phyloP scores from a whole-genome alignment of 768 basidiomycete species.

The Mycena leptocephala region DNA sequence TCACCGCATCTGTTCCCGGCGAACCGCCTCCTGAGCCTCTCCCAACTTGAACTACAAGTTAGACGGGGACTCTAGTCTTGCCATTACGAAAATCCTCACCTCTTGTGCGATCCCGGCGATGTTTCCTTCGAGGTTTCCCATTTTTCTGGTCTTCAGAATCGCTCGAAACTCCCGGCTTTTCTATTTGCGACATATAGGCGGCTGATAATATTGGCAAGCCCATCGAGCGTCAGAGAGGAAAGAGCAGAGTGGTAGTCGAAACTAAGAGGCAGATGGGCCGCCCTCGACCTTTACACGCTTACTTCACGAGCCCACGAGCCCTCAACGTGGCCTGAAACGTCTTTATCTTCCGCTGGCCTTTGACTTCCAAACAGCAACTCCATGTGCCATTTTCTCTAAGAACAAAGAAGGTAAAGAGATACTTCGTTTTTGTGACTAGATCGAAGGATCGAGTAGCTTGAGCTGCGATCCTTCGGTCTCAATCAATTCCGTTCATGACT shows the following conservation, averaged over 20 bases:
- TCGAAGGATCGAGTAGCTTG: too few relatives aligned
- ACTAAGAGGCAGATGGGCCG: background rate
- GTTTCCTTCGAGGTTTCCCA: slow-evolving; percentile 3
- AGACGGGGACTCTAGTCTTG: background rate
- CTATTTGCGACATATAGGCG: slow-evolving; percentile 42
- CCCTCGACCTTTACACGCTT: background rate
- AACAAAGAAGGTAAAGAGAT: background rate
- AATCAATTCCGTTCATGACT: too few relatives aligned
- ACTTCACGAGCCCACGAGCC: background rate
- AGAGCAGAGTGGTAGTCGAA: background rate
- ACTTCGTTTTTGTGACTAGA: too few relatives aligned
- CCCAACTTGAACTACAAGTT: background rate
- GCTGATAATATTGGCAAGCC: slow-evolving; percentile 50
- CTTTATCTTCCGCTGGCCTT: slow-evolving; percentile 7
- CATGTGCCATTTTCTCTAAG: background rate
- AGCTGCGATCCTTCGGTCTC: too few relatives aligned
- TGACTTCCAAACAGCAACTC: too few relatives aligned
- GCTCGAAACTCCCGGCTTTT: background rate
- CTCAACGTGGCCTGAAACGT: slow-evolving; percentile 18
- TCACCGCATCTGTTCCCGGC: background rate
- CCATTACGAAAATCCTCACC: background rate
- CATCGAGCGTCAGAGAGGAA: slow-evolving; percentile 17
- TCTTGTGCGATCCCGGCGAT: slow-evolving; percentile 2
- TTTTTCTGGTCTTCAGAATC: slow-evolving; percentile 1
- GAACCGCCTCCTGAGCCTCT: too few relatives aligned